These are phyloP conservation scores for Talaromyces atroroseus DNA, from an alignment of 2,329 filamentous ascomycete species.

Conservation along the genomic window DNA sequence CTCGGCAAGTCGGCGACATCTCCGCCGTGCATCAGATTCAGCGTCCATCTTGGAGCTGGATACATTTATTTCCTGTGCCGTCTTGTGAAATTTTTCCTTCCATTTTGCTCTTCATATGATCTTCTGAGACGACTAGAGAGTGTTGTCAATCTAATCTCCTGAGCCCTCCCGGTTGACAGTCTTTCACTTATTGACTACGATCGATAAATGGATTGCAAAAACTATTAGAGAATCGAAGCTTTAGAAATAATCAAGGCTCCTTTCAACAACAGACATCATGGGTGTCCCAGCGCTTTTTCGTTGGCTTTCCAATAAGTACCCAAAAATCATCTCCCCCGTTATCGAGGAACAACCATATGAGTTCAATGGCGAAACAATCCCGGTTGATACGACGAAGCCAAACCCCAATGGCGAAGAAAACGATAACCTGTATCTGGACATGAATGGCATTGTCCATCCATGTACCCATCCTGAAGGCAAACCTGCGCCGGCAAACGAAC, in stretches of 20 bases:
- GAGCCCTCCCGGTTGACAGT: background rate
- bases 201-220: background rate
- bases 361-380: constrained; percentile 77
- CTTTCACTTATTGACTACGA: background rate
- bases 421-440: constrained; percentile 96
- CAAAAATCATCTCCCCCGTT: constrained; percentile 91
- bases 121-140: background rate
- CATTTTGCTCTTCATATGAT: background rate
- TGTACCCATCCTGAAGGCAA: constrained; percentile 96
- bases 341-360: constrained; percentile 76
- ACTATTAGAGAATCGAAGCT: background rate
- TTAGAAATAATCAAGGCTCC: background rate
- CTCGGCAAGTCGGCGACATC: background rate
- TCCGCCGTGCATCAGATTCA: constrained; percentile 5
- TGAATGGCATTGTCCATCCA: constrained; percentile 99
- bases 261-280: constrained; percentile 48
- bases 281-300: constrained; percentile 92
- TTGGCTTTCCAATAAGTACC: constrained; percentile 96
- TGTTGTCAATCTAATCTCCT: background rate
- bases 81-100: background rate
- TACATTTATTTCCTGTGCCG: background rate
- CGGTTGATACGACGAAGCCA: constrained; percentile 73
- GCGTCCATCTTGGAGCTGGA: constrained; percentile 5
- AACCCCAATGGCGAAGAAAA: constrained; percentile 98
- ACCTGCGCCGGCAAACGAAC: constrained; percentile 84